Evolutionary conservation across 179 eudicot species (phyloP), one percentile per base, ranked within the genome.

Genomic region (Sideroxylon spinosum): DNA sequence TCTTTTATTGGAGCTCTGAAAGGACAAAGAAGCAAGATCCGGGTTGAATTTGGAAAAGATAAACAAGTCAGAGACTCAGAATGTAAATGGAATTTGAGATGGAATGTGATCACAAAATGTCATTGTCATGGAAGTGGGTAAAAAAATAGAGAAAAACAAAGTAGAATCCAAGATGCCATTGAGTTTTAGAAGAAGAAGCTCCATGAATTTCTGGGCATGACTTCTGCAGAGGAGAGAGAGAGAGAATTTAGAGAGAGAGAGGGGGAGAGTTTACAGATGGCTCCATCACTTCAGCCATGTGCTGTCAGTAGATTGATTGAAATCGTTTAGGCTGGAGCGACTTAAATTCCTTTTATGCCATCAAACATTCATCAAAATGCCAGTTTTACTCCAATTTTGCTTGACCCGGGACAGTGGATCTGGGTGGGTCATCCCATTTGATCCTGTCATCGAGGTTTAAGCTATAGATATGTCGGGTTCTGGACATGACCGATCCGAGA

Each of bases 1-100:
- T 29, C 17, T n/a, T n/a, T 53, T 26, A 14, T 0, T 0, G 46
- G 48, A 14, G n/a, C 48, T 5, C 23, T 20, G 14, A 9, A 5
- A 44, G 28, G 29, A 29, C 28, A 57, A 13, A 57, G 65, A 57
- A 25, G 6, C 16, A 48, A 61, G 71, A 76, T 76, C 78, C 64
- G 78, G 71, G 62, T 50, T 16, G 32, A 19, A 3, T 46, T 20
- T 48, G 9, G 14, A 11, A 32, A 32, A 20, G 44, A 37, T 37
- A 37, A 37, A 37, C 44, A 37, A 37, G 3, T 37, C 44, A 37
- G 44, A 37, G 44, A 37, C 44, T 60, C n/a, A 61, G 48, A 63
- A 75, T 75, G 70, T 11, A 52, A 49, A 23, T 2, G 28, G 49
- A 61, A 37, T 49, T 64, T 26, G 16, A 26, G 11, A 6, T 23